phyloP scores from a whole-genome alignment of 805 yeast genomes.

The Starmerella geochares region DNA sequence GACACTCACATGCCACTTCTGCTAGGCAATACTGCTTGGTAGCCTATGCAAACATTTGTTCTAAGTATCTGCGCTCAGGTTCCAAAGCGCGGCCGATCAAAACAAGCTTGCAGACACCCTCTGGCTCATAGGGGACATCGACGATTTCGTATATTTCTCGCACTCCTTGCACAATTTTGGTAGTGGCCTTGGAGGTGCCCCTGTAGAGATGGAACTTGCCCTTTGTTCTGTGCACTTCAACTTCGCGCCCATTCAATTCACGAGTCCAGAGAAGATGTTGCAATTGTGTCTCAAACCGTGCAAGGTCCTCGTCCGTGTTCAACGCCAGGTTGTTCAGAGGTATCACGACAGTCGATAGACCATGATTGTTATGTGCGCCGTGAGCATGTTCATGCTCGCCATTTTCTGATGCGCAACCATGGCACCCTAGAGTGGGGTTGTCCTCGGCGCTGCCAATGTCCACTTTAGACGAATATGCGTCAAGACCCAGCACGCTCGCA shows the following conservation, averaged over 20 bases:
- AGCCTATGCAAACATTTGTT: background rate
- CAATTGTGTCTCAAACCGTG: slow-evolving; percentile 48
- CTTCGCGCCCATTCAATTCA: slow-evolving; percentile 35
- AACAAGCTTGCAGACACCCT: slow-evolving; percentile 48
- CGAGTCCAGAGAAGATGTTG: slow-evolving; percentile 72
- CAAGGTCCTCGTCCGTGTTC: slow-evolving; percentile 35
- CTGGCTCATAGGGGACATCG: slow-evolving; percentile 36
- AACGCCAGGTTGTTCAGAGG: slow-evolving; percentile 33
- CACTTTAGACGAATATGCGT: slow-evolving; percentile 45
- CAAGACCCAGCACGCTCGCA: slow-evolving; percentile 57
- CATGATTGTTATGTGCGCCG: slow-evolving; percentile 13
- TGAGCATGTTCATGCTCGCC: slow-evolving; percentile 12
- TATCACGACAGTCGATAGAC: slow-evolving; percentile 44
- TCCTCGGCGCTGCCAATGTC: background rate
- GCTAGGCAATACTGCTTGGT: too few species aligned
- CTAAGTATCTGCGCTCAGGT: slow-evolving; percentile 14
- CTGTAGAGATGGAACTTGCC: slow-evolving; percentile 40
- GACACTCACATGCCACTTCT: too few species aligned
- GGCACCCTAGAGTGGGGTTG: background rate
- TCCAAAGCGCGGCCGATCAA: slow-evolving; percentile 61
- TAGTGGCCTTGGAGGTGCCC: slow-evolving; percentile 1
- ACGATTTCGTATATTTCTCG: slow-evolving; percentile 81
- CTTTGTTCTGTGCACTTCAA: slow-evolving; percentile 74
- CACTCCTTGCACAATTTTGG: slow-evolving; percentile 76
- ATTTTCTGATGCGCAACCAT: background rate